These are phyloP conservation scores for Hypomontagnella submonticulosa DNA, from an alignment of 495 filamentous ascomycete species.

Conservation along the genomic window DNA sequence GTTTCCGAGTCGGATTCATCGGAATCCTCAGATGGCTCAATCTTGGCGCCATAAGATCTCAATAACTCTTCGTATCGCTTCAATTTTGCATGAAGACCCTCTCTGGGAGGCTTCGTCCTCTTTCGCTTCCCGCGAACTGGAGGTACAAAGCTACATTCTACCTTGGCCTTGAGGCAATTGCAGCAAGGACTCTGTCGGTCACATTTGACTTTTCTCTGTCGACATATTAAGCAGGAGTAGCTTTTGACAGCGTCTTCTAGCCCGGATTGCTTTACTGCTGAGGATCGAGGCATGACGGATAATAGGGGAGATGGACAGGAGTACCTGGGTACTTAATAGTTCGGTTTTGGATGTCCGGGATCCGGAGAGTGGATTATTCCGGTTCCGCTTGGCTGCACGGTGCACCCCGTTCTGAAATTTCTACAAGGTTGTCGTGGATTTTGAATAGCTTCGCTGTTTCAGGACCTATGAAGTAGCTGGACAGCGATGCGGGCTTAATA, in stretches of 20 bases:
- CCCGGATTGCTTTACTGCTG: neutral
- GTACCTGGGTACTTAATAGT: neutral
- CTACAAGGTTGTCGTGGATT: too few species aligned
- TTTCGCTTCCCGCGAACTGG: conserved; percentile 58
- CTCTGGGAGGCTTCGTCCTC: conserved; percentile 47
- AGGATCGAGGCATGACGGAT: conserved; percentile 14
- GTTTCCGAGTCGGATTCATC: conserved; percentile 33
- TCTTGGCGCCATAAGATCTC: conserved; percentile 33
- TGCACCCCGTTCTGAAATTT: too few species aligned
- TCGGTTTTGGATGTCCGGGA: neutral
- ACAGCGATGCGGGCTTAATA: too few species aligned
- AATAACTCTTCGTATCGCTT: conserved; percentile 46
- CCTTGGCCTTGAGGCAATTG: conserved; percentile 57
- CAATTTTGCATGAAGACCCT: conserved; percentile 49
- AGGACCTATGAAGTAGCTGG: too few species aligned
- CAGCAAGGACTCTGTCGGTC: conserved; percentile 60
- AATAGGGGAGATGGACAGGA: neutral
- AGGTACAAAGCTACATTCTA: conserved; percentile 56
- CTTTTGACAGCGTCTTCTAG: neutral
- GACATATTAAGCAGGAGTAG: conserved; percentile 58
- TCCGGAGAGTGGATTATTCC: too few species aligned
- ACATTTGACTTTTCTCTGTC: conserved; percentile 76
- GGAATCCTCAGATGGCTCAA: conserved; percentile 22
- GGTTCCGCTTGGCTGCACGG: too few species aligned
- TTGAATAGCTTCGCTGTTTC: too few species aligned